Evolutionary conservation across 768 basidiomycete species (phyloP).

Genomic region (Tricholoma bakamatsutake): DNA sequence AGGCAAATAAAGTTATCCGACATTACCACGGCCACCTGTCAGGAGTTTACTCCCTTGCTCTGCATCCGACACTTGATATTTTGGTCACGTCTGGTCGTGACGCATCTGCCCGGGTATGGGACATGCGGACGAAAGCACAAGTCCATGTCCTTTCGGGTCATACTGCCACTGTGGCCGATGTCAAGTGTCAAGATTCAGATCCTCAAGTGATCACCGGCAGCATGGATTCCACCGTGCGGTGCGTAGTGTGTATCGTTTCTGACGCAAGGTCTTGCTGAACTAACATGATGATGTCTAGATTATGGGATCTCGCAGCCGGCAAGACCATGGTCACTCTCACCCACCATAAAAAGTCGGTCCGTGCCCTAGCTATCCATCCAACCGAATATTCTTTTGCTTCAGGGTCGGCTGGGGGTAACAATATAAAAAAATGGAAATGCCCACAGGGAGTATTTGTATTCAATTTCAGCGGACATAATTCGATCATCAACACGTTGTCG

Average conservation of each 20-base stretch:
- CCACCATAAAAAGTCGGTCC: constrained; percentile 99
- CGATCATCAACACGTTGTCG: constrained; percentile 93
- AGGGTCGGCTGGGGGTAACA: constrained; percentile 96
- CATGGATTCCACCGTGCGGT: constrained; percentile 97
- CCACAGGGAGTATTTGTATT: constrained; percentile 94
- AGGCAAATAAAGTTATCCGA: constrained; percentile 97
- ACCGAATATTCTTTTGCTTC: constrained; percentile 96
- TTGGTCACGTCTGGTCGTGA: constrained; percentile 95
- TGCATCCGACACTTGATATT: constrained; percentile 95
- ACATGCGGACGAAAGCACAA: constrained; percentile 97
- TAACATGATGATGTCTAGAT: constrained; percentile 30
- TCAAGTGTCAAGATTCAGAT: constrained; percentile 94
- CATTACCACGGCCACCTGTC: constrained; percentile 99
- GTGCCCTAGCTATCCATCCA: constrained; percentile 90
- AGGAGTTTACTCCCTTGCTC: constrained; percentile 88
- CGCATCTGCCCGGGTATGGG: constrained; percentile 97
- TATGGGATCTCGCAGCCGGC: constrained; percentile 98
- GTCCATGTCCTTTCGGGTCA: constrained; percentile 93
- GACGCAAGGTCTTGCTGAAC: background rate
- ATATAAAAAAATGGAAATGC: constrained; percentile 99
- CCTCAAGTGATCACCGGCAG: constrained; percentile 97
- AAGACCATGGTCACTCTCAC: constrained; percentile 95
- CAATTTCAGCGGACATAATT: constrained; percentile 95
- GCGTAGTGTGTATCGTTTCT: constrained; percentile 13
- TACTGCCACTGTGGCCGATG: constrained; percentile 91